These are phyloP conservation scores for Globisporangium okanoganense DNA, from an alignment of 352 stramenopile genomes.

Conservation along the genomic window DNA sequence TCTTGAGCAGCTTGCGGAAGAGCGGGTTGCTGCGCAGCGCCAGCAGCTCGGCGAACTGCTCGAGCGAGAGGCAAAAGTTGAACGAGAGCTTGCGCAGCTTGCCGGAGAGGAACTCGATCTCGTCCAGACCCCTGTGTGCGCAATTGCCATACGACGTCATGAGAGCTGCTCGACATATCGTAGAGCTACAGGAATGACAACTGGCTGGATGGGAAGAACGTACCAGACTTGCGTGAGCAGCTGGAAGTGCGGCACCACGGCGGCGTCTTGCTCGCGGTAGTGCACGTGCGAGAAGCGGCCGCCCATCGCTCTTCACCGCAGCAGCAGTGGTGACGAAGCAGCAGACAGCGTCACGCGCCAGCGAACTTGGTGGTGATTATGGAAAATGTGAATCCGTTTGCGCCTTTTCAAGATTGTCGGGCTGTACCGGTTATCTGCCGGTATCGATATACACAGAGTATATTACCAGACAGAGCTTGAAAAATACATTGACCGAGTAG, in stretches of 20 bases:
- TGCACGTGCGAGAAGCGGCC: conserved; percentile 72
- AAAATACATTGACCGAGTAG: no score
- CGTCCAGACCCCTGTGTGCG: conserved; percentile 33
- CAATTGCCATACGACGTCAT: not conserved
- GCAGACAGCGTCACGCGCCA: no score
- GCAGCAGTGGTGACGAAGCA: no score
- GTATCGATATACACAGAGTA: no score
- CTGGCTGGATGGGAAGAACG: not conserved
- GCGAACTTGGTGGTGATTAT: no score
- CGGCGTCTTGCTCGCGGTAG: conserved; percentile 67
- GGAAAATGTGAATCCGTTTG: no score
- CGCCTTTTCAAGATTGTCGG: no score
- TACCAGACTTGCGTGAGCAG: conserved; percentile 70
- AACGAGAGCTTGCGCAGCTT: conserved; percentile 59
- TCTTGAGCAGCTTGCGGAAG: conserved; percentile 46
- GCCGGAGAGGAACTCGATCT: conserved; percentile 54
- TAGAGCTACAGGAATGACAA: not conserved
- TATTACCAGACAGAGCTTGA: no score
- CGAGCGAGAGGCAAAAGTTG: conserved; percentile 65
- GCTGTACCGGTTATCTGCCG: no score
- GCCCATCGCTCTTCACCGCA: conserved; percentile 49
- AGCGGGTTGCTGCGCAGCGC: conserved; percentile 49
- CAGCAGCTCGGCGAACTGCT: conserved; percentile 70
- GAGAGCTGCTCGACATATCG: not conserved
- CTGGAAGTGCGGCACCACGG: conserved; percentile 53